A percentile compares a stretch with the other conserved stretches of the same genome.
phyloP scores from a whole-genome alignment of 768 basidiomycete species.

The Pleurotus djamor region DNA sequence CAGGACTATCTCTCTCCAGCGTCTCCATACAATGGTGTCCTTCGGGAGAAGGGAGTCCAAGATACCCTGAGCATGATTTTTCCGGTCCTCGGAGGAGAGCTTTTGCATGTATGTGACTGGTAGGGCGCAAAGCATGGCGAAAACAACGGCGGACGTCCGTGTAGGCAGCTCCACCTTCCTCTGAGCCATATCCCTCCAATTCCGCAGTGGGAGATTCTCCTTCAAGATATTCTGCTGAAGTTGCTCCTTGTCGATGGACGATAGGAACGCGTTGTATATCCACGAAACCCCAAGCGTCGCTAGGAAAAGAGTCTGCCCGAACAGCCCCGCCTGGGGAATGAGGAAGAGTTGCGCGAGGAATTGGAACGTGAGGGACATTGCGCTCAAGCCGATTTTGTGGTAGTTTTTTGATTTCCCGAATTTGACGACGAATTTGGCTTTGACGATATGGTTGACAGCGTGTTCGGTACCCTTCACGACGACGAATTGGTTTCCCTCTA shows the following conservation, averaged over 20 bases:
- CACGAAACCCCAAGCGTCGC: conserved; percentile 23
- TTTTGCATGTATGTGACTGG: neutral
- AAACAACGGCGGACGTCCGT: conserved; percentile 5
- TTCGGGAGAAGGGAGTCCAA: conserved; percentile 4
- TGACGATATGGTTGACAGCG: conserved; percentile 21
- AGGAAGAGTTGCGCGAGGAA: conserved; percentile 31
- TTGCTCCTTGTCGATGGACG: conserved; percentile 11
- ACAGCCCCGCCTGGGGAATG: conserved; percentile 27
- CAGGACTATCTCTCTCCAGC: neutral
- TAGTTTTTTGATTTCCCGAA: conserved; percentile 14
- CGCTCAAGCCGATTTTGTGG: conserved; percentile 19
- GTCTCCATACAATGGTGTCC: neutral
- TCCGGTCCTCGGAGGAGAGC: neutral
- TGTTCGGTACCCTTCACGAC: conserved; percentile 21
- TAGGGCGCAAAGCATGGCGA: conserved; percentile 1
- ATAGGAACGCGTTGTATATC: conserved; percentile 25
- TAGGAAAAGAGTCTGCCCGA: conserved; percentile 29
- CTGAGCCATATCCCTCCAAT: neutral
- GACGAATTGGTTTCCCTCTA: conserved; percentile 14
- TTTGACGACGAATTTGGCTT: conserved; percentile 18
- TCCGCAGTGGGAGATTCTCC: neutral
- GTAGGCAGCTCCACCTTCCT: conserved; percentile 6
- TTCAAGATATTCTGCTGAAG: conserved; percentile 2
- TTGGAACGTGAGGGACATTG: conserved; percentile 24
- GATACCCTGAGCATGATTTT: neutral